A percentile compares a stretch with the other conserved stretches of the same genome.
These are phyloP conservation scores for Exophiala xenobiotica DNA, from an alignment of 2,329 filamentous ascomycete species.

Conservation along the genomic window DNA sequence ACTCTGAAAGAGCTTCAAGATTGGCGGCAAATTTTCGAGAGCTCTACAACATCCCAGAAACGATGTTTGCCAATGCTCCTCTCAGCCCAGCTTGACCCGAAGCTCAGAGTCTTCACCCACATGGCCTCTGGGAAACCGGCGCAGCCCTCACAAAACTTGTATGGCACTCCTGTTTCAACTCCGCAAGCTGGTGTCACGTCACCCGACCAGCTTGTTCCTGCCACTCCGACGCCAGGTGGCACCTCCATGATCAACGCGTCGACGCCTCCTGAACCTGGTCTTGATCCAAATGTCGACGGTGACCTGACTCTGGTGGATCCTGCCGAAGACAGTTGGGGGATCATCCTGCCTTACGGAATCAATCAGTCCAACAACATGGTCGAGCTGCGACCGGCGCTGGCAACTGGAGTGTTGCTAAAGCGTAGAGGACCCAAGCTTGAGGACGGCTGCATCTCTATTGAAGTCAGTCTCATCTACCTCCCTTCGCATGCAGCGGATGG, in stretches of 20 bases:
- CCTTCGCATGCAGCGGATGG: slow-evolving; percentile 22
- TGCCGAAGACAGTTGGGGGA: slow-evolving; percentile 60
- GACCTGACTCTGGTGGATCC: slow-evolving; percentile 59
- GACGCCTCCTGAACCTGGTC: slow-evolving; percentile 24
- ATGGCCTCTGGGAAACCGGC: slow-evolving; percentile 2
- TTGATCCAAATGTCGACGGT: slow-evolving; percentile 42
- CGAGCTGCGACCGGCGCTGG: slow-evolving; percentile 41
- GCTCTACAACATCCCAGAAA: slow-evolving; percentile 6
- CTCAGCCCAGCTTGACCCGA: slow-evolving; percentile 16
- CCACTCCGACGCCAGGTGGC: slow-evolving; percentile 36
- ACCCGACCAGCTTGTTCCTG: slow-evolving; percentile 44
- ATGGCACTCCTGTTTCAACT: slow-evolving; percentile 30
- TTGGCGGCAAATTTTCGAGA: slow-evolving; percentile 20
- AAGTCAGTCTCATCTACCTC: slow-evolving; percentile 44
- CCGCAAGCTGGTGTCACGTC: slow-evolving; percentile 32
- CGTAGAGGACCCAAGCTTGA: slow-evolving; percentile 42
- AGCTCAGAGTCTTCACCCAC: slow-evolving; percentile 10
- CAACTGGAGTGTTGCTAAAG: slow-evolving; percentile 50
- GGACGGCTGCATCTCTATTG: slow-evolving; percentile 43
- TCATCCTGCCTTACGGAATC: slow-evolving; percentile 54
- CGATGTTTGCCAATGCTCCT: slow-evolving; percentile 22
- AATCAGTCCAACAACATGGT: slow-evolving; percentile 43
- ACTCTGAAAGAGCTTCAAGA: slow-evolving; percentile 52
- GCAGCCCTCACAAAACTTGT: slow-evolving; percentile 17
- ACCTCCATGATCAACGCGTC: slow-evolving; percentile 29